Evolutionary conservation across 2,329 filamentous ascomycete species (phyloP), one percentile per base, ranked within the genome.

Genomic region (Passalora sequoiae): DNA sequence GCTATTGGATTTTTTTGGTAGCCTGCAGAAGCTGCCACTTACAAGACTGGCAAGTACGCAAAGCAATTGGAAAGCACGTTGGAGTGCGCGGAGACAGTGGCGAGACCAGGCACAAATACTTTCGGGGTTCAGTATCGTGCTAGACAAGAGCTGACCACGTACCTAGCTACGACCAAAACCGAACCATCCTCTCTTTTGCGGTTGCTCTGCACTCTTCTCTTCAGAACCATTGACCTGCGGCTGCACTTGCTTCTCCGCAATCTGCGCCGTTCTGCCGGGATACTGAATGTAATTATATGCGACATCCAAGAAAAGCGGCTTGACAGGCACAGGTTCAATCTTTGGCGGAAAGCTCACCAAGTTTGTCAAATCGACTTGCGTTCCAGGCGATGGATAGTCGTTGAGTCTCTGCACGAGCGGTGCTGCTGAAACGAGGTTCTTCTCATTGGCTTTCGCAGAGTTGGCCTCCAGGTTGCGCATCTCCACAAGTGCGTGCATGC

Each of bases 231-330:
- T 53, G 12, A 49, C 47, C n/a, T 44, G 42, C 19, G 48, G 59
- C 54, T 38, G 42, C 56, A 43, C 40, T 49, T 53, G 56, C 48
- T 53, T 55, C 28, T 54, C 51, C 9, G 50, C 40, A 32, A 40
- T 48, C 36, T 51, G 52, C 4, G 49, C 53, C 42, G 55, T 58
- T 55, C 80, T 80, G 24, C 81, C 81, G 0, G 89, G 89, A 61
- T 98, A 98, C 37, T 88, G 81, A 50, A 98, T 89, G 63, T 96
- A 97, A 64, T 97, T 97, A 86, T 88, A 98, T 7, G 92, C 92
- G 6, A 95, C 84, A 61, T 98, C 92, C 46, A 97, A 79, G 73
- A 97, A 97, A 24, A 97, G 75, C 20, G 92, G 92, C 71, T 98
- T 98, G 40, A 95, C 84, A 0, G 92, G 89, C 28, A 97, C 80